Conservation (phyloP, 805 yeast species). For the Barnettozyma salicaria region DNA sequence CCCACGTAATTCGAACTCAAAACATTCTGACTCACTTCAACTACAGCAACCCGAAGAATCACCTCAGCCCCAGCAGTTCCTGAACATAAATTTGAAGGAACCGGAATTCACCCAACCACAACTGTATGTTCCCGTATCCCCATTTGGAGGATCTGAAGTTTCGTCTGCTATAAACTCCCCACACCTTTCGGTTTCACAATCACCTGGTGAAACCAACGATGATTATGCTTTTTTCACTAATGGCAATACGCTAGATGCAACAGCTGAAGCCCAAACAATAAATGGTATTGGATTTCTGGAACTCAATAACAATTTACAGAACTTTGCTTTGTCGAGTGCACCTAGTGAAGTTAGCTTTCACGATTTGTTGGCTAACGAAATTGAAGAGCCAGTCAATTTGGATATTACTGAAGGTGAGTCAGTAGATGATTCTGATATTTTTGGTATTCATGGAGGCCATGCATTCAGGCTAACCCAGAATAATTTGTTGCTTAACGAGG, state of each 20-base stretch:
- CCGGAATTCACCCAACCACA: constrained; percentile 17
- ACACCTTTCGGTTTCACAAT: constrained; percentile 14
- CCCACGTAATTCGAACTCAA: too few relatives aligned
- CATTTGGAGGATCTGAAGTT: constrained; percentile 14
- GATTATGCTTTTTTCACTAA: constrained; percentile 8
- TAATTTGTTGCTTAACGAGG: constrained; percentile 14
- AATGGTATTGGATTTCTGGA: constrained; percentile 5
- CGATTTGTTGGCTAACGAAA: constrained; percentile 1
- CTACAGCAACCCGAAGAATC: constrained; percentile 1
- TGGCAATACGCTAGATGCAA: neutral
- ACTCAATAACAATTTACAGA: constrained; percentile 2
- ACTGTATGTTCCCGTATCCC: constrained; percentile 4
- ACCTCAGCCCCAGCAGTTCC: constrained; percentile 3
- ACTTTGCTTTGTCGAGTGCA: constrained; percentile 6
- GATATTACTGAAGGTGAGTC: constrained; percentile 1
- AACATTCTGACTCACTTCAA: neutral
- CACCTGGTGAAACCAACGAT: constrained; percentile 19
- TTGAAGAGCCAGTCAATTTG: neutral
- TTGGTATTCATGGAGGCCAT: constrained; percentile 10
- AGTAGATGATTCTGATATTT: neutral
- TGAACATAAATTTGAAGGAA: constrained; percentile 16
- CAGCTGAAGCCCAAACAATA: constrained; percentile 2
- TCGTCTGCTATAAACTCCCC: constrained; percentile 25
- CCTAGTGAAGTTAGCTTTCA: constrained; percentile 11
- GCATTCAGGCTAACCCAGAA: constrained; percentile 19